A percentile compares a stretch with the other conserved stretches of the same genome.
Conservation (phyloP, 2,329 filamentous ascomycete genomes). For the Aspergillus fructus region DNA sequence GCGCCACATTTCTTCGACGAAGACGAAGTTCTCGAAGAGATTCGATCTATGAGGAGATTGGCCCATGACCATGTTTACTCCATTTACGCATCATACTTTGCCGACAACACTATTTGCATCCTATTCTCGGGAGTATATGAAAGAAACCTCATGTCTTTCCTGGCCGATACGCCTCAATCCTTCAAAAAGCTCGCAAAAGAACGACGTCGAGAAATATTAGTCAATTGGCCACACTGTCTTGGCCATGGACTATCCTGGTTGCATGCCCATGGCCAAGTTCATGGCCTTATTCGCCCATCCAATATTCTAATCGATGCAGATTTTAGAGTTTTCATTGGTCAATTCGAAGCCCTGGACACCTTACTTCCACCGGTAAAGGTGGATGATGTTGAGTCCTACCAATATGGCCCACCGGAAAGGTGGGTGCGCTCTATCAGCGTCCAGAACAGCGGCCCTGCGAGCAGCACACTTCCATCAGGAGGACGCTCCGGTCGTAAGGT, state of each 20-base stretch:
- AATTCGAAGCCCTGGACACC: slow-evolving; percentile 56
- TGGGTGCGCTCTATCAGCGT: slow-evolving; percentile 42
- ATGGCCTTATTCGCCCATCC: slow-evolving; percentile 59
- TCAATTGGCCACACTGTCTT: slow-evolving; percentile 52
- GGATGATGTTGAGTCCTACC: slow-evolving; percentile 57
- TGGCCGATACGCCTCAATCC: slow-evolving; percentile 41
- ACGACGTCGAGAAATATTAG: slow-evolving; percentile 40
- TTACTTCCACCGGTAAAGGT: slow-evolving; percentile 54
- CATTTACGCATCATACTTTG: slow-evolving; percentile 46
- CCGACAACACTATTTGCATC: slow-evolving; percentile 43
- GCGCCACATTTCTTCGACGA: slow-evolving; percentile 39
- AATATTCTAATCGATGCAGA: slow-evolving; percentile 59
- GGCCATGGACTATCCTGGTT: slow-evolving; percentile 57
- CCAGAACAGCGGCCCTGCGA: slow-evolving; percentile 32
- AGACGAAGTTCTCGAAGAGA: slow-evolving; percentile 41
- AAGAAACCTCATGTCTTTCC: slow-evolving; percentile 42
- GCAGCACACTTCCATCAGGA: slow-evolving; percentile 39
- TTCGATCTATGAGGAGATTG: slow-evolving; percentile 37
- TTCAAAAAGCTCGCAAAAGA: slow-evolving; percentile 45
- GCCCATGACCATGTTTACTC: slow-evolving; percentile 47
- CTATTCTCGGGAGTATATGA: slow-evolving; percentile 45
- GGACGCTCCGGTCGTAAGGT: slow-evolving; percentile 39
- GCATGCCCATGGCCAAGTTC: slow-evolving; percentile 55
- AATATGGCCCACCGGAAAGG: slow-evolving; percentile 60
- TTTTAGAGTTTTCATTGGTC: slow-evolving; percentile 58